Base-by-base conservation (phyloP, 108 stramenopile species). In the Fragilaria crotonensis region DNA sequence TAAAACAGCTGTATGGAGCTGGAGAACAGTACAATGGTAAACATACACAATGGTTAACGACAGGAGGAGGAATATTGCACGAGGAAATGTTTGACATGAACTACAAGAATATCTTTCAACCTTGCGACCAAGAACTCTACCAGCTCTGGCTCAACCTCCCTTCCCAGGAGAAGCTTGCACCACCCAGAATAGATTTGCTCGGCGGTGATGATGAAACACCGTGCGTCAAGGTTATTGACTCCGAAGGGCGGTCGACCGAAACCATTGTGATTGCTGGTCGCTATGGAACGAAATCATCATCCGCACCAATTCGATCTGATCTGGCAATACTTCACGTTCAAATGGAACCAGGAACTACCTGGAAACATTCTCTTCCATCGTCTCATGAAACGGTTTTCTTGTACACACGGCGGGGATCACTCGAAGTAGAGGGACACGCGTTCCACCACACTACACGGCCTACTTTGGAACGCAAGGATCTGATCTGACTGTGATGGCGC, bases 41-140 rank as follows among this genome's bases (percentile, higher is more conserved):
- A 17, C 80, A 84, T 46, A 71, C 72, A 5, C 92, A 94, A 66
- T 94, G 89, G 88, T 59, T 94, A 4, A 76, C 63, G 5, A 79
- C 92, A 22, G 92, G 88, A 1, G 69, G 76, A n/a, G 92, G 92
- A 11, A 53, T 90, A 33, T 63, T 88, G 60, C 92, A 94, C 59
- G 92, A 94, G 66, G 92, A 94, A 80, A 86, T 94, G 83, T 94
- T 84, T 78, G 76, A 86, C 67, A 60, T 76, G 17, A 60, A 60
- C 27, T 14, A 62, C 30, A 52, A 55, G 0, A 60, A 47, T 21
- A 59, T 44, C 30, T 45, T 74, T 4, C 52, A 58, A 41, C 62
- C 69, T 23, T 48, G 52, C 2, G 56, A 56, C 27, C 79, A 83
- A 47, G 92, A 94, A 67, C 52, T 94, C 48, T 94, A 75, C 73